Conservation (phyloP, 768 basidiomycete species). For the Boletus edulis region DNA sequence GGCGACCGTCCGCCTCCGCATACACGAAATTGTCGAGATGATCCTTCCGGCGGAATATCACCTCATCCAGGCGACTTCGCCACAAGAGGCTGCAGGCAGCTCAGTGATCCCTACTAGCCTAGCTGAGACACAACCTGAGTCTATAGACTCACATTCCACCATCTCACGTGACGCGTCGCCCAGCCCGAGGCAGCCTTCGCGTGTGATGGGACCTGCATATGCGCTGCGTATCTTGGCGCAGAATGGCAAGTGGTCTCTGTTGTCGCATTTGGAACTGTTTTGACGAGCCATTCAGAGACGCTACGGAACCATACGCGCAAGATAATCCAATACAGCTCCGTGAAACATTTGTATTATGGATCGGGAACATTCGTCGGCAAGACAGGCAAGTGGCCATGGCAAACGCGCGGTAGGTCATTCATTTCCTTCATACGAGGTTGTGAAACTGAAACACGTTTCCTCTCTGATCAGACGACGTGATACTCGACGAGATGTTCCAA, state of each 20-base stretch:
- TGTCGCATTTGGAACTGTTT: not conserved
- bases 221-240: constrained; percentile 15
- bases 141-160: no score
- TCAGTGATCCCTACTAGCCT: no score
- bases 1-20: not conserved
- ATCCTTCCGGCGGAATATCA: not conserved
- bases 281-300: not conserved
- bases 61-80: no score
- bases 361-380: constrained; percentile 14
- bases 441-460: no score
- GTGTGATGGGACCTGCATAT: constrained; percentile 20
- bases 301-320: constrained; percentile 4
- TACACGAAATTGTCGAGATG: not conserved
- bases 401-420: constrained; percentile 12
- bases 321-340: constrained; percentile 7
- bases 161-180: not conserved
- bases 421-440: no score
- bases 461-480: no score
- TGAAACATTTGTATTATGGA: constrained; percentile 15
- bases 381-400: constrained; percentile 14
- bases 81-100: no score
- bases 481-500: no score
- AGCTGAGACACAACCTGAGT: no score
- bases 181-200: constrained; percentile 5
- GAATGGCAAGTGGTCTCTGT: constrained; percentile 1